Evolutionary conservation across 371 early-diverging fungal genomes (phyloP).

Genomic region (Sporodiniella umbellata): DNA sequence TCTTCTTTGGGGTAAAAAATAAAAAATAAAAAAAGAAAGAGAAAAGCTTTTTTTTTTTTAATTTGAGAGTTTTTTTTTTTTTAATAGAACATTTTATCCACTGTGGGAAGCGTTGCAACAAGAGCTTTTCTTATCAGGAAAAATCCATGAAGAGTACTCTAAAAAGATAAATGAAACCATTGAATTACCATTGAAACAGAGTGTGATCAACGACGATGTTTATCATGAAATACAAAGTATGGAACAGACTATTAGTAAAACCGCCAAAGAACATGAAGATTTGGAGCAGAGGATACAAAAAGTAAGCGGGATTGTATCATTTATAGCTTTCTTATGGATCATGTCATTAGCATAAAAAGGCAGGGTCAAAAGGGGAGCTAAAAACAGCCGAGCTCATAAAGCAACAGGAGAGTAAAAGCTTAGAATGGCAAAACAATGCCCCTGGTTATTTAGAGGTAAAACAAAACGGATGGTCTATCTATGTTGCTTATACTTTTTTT

Average conservation of each 20-base stretch:
- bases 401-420: constrained; percentile 19
- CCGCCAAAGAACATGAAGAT: constrained; percentile 7
- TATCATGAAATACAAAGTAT: constrained; percentile 10
- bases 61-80: neutral
- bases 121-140: constrained; percentile 10
- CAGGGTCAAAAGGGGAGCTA: neutral
- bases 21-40: too few species aligned
- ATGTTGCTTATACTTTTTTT: neutral
- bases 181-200: constrained; percentile 16
- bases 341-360: constrained; percentile 21
- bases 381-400: constrained; percentile 32
- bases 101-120: constrained; percentile 19
- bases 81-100: constrained; percentile 15
- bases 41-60: neutral
- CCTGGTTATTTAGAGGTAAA: constrained; percentile 41
- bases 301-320: neutral
- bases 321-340: too few species aligned
- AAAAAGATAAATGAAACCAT: constrained; percentile 9
- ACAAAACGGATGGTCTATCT: neutral
- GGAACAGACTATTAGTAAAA: constrained; percentile 1
- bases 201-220: constrained; percentile 1
- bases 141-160: constrained; percentile 17
- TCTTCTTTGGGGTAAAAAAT: constrained; percentile 13
- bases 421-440: constrained; percentile 43
- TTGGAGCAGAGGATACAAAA: constrained; percentile 9